These are phyloP conservation scores for Fomitopsis betulina DNA, from an alignment of 1,284 basidiomycete genomes.

Conservation along the genomic window DNA sequence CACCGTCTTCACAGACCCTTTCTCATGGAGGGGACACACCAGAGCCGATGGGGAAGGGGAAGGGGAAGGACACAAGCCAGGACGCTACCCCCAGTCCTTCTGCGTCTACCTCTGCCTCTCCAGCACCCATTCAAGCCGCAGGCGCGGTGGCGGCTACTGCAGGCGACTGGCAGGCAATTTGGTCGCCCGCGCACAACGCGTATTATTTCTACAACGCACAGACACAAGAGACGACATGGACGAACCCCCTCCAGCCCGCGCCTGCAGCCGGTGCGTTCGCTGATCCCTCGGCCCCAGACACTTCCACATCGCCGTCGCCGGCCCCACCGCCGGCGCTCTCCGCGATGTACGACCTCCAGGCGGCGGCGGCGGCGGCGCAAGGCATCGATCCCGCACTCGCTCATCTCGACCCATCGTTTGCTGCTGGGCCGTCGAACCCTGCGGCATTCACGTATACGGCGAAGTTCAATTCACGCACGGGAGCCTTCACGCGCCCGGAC, in stretches of 20 bases:
- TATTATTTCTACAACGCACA: constrained; percentile 87
- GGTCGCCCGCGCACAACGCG: constrained; percentile 73
- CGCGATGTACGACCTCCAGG: constrained; percentile 45
- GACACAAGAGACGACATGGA: constrained; percentile 86
- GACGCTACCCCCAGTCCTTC: constrained; percentile 3
- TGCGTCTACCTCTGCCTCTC: constrained; percentile 9
- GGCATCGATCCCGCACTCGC: constrained; percentile 86
- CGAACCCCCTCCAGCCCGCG: constrained; percentile 64
- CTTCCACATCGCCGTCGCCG: constrained; percentile 23
- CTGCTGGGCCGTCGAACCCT: constrained; percentile 37
- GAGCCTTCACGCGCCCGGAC: constrained; percentile 66
- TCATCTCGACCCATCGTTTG: constrained; percentile 73
- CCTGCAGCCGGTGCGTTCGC: constrained; percentile 19
- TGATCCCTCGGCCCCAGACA: constrained; percentile 15
- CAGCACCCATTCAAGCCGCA: background rate
- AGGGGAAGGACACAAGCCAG: constrained; percentile 3
- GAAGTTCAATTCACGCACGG: constrained; percentile 83
- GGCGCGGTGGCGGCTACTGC: constrained; percentile 23
- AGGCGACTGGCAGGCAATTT: constrained; percentile 81
- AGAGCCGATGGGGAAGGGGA: background rate
- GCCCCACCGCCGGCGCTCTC: constrained; percentile 20
- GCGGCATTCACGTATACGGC: constrained; percentile 54
- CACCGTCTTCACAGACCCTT: constrained; percentile 1
- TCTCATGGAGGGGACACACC: background rate
- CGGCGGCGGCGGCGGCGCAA: constrained; percentile 63